Conservation (phyloP, 1,284 basidiomycete species). For the Hymenochaete sp. region DNA sequence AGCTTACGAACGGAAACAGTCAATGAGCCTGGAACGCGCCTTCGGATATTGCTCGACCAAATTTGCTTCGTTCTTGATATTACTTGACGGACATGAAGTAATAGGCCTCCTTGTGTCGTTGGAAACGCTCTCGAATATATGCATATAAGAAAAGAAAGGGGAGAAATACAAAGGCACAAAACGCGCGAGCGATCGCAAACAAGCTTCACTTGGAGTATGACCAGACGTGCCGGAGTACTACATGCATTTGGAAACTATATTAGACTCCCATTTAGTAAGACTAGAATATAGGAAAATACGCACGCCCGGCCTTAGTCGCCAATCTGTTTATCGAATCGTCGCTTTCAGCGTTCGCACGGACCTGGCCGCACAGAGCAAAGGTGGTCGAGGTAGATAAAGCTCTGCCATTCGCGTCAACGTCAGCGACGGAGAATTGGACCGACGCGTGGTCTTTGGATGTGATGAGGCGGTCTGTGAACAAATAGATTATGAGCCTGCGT, state of each 20-base stretch:
- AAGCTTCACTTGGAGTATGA: conserved; percentile 27
- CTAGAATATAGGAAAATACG: conserved; percentile 33
- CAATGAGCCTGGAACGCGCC: no score
- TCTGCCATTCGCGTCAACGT: conserved; percentile 91
- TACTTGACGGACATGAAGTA: no score
- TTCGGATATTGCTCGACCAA: no score
- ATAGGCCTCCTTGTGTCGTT: no score
- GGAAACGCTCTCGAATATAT: no score
- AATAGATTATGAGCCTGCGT: conserved; percentile 7
- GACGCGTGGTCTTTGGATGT: conserved; percentile 99
- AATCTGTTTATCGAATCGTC: conserved; percentile 97
- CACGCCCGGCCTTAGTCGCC: conserved; percentile 91
- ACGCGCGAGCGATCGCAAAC: no score
- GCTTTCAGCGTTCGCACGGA: conserved; percentile 91
- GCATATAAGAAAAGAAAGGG: no score
- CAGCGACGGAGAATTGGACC: conserved; percentile 91
- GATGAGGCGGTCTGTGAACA: conserved; percentile 76
- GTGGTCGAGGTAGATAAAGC: conserved; percentile 83
- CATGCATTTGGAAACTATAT: not conserved
- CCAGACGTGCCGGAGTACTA: conserved; percentile 27
- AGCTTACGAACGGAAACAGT: no score
- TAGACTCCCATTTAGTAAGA: not conserved
- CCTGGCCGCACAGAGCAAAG: conserved; percentile 91
- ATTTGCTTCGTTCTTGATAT: no score
- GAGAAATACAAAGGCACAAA: no score